phyloP scores from a whole-genome alignment of 176 grass and related monocot genomes.

The Luzula sylvatica region DNA sequence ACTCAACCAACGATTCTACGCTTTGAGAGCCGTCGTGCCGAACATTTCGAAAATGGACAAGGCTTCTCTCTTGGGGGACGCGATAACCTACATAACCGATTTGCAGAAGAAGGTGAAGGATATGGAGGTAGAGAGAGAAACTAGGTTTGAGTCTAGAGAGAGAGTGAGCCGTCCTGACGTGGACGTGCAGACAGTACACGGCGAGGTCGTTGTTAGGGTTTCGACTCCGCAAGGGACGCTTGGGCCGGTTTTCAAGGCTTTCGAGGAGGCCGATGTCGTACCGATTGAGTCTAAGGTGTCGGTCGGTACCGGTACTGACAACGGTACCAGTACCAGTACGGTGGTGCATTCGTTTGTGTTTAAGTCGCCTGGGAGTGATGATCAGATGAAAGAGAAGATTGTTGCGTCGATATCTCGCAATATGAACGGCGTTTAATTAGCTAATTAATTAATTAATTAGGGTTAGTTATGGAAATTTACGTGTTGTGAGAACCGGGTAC shows the following conservation, averaged over 20 bases:
- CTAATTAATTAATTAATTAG: neutral
- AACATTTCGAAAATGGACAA: slow-evolving; percentile 99
- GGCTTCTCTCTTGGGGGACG: slow-evolving; percentile 75
- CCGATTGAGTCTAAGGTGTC: slow-evolving; percentile 67
- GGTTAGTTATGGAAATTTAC: slow-evolving; percentile 14
- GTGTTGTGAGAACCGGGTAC: slow-evolving; percentile 3
- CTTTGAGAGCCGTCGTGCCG: slow-evolving; percentile 72
- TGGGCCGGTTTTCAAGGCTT: slow-evolving; percentile 59
- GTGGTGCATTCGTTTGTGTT: slow-evolving; percentile 75
- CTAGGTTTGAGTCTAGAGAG: slow-evolving; percentile 30
- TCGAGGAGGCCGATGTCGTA: slow-evolving; percentile 58
- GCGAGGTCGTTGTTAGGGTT: slow-evolving; percentile 68
- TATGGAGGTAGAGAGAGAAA: slow-evolving; percentile 69
- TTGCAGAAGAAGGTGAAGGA: slow-evolving; percentile 91
- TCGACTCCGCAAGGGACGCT: slow-evolving; percentile 58
- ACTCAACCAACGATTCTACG: slow-evolving; percentile 91
- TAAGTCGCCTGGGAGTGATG: slow-evolving; percentile 60
- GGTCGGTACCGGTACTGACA: slow-evolving; percentile 28
- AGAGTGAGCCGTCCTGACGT: slow-evolving; percentile 37
- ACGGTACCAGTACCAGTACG: slow-evolving; percentile 24
- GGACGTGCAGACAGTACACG: slow-evolving; percentile 71
- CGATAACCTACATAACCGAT: slow-evolving; percentile 86
- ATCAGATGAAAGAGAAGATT: slow-evolving; percentile 81
- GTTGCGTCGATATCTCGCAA: slow-evolving; percentile 45
- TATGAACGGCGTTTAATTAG: slow-evolving; percentile 22